phyloP scores from a whole-genome alignment of 2,329 filamentous ascomycete species.

The Penicillium glabrum region DNA sequence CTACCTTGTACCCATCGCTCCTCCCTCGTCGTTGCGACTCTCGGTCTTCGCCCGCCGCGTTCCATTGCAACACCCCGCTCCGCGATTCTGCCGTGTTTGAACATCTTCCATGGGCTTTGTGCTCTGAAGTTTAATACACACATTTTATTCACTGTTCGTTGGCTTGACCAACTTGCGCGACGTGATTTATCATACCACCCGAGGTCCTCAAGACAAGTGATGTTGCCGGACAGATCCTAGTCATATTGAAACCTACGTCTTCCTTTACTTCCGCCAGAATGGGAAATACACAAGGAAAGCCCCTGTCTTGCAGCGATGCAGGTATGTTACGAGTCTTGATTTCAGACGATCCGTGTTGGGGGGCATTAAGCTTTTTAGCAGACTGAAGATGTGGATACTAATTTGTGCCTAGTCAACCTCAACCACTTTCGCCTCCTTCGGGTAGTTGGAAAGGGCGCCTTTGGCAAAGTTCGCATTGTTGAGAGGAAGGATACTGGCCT shows the following conservation, averaged over 20 bases:
- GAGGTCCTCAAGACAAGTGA: constrained; percentile 13
- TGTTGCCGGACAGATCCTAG: constrained; percentile 24
- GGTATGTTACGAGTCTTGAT: constrained; percentile 56
- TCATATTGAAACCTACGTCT: constrained; percentile 18
- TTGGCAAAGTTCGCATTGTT: constrained; percentile 98
- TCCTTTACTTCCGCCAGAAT: constrained; percentile 51
- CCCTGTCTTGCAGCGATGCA: constrained; percentile 88
- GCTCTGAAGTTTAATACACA: constrained; percentile 7
- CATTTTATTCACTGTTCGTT: neutral
- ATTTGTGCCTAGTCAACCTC: constrained; percentile 70
- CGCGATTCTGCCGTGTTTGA: constrained; percentile 15
- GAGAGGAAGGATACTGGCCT: constrained; percentile 93
- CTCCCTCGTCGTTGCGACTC: neutral
- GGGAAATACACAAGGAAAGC: constrained; percentile 95
- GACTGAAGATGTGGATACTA: constrained; percentile 12
- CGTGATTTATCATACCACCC: neutral
- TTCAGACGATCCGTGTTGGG: constrained; percentile 4
- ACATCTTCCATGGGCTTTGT: constrained; percentile 15
- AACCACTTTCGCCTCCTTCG: constrained; percentile 95
- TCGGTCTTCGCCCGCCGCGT: constrained; percentile 7
- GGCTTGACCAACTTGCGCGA: neutral
- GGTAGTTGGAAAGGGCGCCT: constrained; percentile 95
- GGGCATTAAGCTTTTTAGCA: neutral
- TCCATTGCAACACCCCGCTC: constrained; percentile 18
- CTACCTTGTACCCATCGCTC: neutral